These are phyloP conservation scores for Davidsoniella virescens DNA, from an alignment of 2,329 filamentous ascomycete species.

Conservation along the genomic window DNA sequence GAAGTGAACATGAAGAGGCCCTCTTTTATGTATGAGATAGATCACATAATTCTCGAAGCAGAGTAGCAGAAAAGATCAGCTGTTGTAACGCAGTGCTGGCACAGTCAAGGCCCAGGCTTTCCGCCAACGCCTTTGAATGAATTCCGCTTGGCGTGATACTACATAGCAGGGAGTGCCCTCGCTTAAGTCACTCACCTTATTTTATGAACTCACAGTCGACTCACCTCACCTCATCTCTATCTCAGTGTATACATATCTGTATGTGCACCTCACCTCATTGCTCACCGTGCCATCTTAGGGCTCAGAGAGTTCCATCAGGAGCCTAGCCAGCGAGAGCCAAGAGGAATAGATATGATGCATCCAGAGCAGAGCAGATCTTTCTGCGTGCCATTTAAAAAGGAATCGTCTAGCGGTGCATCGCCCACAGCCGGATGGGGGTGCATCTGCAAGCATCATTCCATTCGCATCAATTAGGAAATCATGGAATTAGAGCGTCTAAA, in stretches of 20 bases:
- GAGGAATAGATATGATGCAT: too few species aligned
- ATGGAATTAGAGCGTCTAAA: not conserved
- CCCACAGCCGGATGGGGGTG: not conserved
- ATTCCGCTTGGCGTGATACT: too few species aligned
- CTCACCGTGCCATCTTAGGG: not conserved
- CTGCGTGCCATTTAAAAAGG: not conserved
- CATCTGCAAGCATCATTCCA: constrained; percentile 12
- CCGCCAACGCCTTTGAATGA: too few species aligned
- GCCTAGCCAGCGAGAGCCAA: too few species aligned
- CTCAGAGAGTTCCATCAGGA: not conserved
- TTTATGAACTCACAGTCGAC: not conserved
- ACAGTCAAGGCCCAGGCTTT: too few species aligned
- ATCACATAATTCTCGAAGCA: too few species aligned
- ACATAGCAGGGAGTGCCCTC: too few species aligned
- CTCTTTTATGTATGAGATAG: too few species aligned
- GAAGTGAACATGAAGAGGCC: too few species aligned
- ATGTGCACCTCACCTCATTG: not conserved
- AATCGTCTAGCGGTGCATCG: not conserved
- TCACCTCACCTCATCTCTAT: constrained; percentile 1
- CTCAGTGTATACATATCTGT: not conserved
- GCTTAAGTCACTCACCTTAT: too few species aligned
- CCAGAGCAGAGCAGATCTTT: not conserved
- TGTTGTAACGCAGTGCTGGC: too few species aligned
- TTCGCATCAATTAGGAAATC: not conserved
- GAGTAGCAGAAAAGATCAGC: too few species aligned